Evolutionary conservation across 176 grass and related monocot species (phyloP).

Genomic region (Melocanna baccifera): DNA sequence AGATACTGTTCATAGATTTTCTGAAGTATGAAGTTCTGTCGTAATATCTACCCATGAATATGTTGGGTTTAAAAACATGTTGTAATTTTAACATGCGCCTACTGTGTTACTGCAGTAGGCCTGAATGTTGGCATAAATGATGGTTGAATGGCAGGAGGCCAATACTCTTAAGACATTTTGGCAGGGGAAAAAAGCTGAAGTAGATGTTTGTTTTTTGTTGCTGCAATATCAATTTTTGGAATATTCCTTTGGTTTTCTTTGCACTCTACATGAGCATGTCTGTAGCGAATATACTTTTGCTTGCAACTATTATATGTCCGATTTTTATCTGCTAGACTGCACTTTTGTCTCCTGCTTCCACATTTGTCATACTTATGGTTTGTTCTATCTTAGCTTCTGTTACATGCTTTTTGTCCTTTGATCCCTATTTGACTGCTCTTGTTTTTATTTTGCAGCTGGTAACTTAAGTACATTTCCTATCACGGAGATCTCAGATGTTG

Average conservation of each 20-base stretch:
- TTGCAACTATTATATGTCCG: neutral
- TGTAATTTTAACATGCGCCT: neutral
- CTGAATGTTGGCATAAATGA: neutral
- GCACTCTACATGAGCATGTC: neutral
- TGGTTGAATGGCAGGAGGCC: neutral
- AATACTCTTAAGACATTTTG: neutral
- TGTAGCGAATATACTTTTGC: neutral
- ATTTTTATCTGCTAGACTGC: neutral
- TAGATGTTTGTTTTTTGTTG: neutral
- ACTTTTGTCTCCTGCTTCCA: neutral
- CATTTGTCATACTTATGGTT: neutral
- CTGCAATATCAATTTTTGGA: neutral
- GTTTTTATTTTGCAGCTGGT: conserved; percentile 47
- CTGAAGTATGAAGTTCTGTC: neutral
- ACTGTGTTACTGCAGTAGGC: neutral
- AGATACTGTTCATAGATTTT: neutral
- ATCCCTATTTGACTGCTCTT: conserved; percentile 13
- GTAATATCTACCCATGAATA: neutral
- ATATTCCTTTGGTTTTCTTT: neutral
- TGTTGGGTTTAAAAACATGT: neutral
- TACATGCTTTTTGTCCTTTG: neutral
- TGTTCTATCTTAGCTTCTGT: neutral
- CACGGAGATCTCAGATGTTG: conserved; percentile 64
- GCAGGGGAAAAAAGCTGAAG: neutral
- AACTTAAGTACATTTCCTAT: conserved; percentile 54